Base-by-base conservation (phyloP, 441 rosid genomes). In the Gossypium gossypioides region DNA sequence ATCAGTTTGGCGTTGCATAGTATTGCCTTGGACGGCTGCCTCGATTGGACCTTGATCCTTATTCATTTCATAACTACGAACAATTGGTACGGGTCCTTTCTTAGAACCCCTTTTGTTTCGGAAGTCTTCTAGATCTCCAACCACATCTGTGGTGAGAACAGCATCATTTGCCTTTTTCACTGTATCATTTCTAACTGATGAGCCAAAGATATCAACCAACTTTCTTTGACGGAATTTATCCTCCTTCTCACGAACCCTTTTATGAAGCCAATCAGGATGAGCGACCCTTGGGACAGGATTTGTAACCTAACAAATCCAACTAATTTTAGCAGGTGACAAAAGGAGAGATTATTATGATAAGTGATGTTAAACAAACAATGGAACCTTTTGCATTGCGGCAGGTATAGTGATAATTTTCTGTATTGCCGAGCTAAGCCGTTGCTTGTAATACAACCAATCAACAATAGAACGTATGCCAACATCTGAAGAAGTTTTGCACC, bases 331-430 rank as follows among this genome's bases (percentile, higher is more conserved):
- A 76, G 59, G 64, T 65, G 71, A 62, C 57, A 69, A 60, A 72
- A 71, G 60, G 54, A 75, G 44, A 40, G 58, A 69, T 64, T 52
- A 62, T 27, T 62, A 42, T 37, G 76, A 68, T 46, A 69, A 72
- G 50, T 8, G 71, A 74, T 73, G 29, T 65, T 55, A 61, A 68
- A 81, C 25, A 79, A 60, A 51, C n/a, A 59, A 62, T 15, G 58
- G 70, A 79, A 95, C 99, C 98, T 95, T 95, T 82, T 95, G 99
- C 98, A 92, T 95, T 74, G 99, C 99, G 55, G 99, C 99, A 84
- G 99, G 99, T 79, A 95, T 95, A 58, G 98, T 95, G 71, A 95
- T 82, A 74, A 86, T 92, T 78, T 95, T 95, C 81, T 95, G 99
- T 80, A 95, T 84, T 69, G 99, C 90, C 70, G 99, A 95, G 77